Evolutionary conservation across 495 filamentous ascomycete species (phyloP), one percentile per base, ranked within the genome.

Genomic region (Choiromyces venosus): DNA sequence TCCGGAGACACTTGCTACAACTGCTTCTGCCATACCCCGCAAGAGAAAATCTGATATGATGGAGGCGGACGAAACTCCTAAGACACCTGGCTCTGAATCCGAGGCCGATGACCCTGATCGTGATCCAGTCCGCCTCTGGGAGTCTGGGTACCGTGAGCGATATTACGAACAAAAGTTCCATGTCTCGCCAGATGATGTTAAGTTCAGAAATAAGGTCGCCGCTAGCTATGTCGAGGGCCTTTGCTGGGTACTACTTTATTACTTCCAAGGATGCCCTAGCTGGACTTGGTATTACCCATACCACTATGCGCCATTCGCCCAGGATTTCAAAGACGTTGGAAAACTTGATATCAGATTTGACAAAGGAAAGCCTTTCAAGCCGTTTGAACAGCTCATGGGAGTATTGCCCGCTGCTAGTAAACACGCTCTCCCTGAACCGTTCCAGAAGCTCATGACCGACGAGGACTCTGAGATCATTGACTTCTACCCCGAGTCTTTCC

Each of bases 211-310:
- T 82, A 90, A 95, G 82, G 96, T 99, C 78, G 95, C 90, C n/a
- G 87, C 89, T 67, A 88, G 91, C 21, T 99, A 99, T 82, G 93
- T 93, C n/a, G 92, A 97, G 84, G 95, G 95, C 66, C 87, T 98
- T n/a, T 91, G 91, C 42, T 99, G 96, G 95, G 95, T 98, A n/a
- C 84, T 99, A 36, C 85, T 91, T 25, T 99, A 99, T 81, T 99
- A 99, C 82, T 96, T 97, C 82, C 95, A 99, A 82, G 95, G 96
- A 25, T 98, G 95, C 79, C 93, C 96, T 16, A 96, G 92, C 2
- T 98, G 96, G 95, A 94, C 91, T 68, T 99, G 95, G 95, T 99
- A 93, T 81, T 99, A 97, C 79, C 95, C 95, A 1, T 94, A 98
- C 80, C 95, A 99, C 82, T 99, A 99, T 80, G 96, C 95, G 6